These are phyloP conservation scores for Zygotorulaspora danielsina DNA, from an alignment of 805 yeast species.

Conservation along the genomic window DNA sequence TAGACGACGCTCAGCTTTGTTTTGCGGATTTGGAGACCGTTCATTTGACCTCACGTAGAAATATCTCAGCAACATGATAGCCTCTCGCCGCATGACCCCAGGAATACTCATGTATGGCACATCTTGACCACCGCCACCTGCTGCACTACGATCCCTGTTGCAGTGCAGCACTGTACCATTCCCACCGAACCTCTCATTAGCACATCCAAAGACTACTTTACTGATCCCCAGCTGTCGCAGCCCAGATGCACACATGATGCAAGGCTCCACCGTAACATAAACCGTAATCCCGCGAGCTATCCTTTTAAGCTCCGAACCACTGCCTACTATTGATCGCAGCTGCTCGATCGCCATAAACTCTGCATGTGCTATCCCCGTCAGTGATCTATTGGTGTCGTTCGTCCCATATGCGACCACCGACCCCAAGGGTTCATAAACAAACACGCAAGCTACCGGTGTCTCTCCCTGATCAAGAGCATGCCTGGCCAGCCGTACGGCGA, in stretches of 20 bases:
- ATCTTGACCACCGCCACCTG: conserved; percentile 8
- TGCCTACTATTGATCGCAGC: conserved; percentile 37
- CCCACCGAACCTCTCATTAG: conserved; percentile 94
- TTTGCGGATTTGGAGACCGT: conserved; percentile 76
- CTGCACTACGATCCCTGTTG: conserved; percentile 39
- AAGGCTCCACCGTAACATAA: conserved; percentile 96
- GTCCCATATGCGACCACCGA: conserved; percentile 68
- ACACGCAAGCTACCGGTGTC: conserved; percentile 82
- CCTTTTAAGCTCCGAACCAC: conserved; percentile 23
- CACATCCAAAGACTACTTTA: conserved; percentile 83
- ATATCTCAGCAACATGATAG: conserved; percentile 71
- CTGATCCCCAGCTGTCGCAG: conserved; percentile 72
- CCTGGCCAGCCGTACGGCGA: conserved; percentile 54
- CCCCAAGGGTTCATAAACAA: conserved; percentile 44
- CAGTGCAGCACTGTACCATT: conserved; percentile 79
- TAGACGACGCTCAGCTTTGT: conserved; percentile 63
- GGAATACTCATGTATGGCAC: conserved; percentile 57
- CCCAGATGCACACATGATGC: conserved; percentile 96
- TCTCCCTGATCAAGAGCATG: conserved; percentile 63
- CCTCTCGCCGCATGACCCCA: conserved; percentile 76
- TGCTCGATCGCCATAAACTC: conserved; percentile 76
- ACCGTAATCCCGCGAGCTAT: conserved; percentile 57
- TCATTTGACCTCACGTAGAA: conserved; percentile 85
- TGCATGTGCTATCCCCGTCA: conserved; percentile 89
- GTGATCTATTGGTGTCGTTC: conserved; percentile 79